Percentiles rank a stretch among this genome's conserved stretches.
These are phyloP conservation scores for Rhodamnia rubescens DNA, from an alignment of 345 rosid species.

Conservation along the genomic window DNA sequence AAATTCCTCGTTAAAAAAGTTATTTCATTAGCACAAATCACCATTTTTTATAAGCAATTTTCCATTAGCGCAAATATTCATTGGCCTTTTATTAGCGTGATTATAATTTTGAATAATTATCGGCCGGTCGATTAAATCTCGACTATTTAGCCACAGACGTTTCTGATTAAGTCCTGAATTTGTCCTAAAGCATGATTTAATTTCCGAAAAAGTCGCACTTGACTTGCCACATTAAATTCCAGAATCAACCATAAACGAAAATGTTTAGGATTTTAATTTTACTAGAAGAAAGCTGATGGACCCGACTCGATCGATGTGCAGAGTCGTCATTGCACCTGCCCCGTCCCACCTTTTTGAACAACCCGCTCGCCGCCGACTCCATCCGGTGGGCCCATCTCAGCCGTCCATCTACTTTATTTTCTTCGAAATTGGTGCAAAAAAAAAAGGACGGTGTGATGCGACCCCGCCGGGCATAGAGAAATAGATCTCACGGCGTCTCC, in stretches of 20 bases:
- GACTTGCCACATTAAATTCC: not conserved
- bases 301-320: not conserved
- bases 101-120: too few relatives aligned
- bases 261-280: not conserved
- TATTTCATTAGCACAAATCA: not conserved
- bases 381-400: not conserved
- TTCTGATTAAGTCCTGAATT: not conserved
- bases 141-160: not conserved
- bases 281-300: not conserved
- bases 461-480: not conserved
- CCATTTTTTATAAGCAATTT: not conserved
- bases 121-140: too few relatives aligned
- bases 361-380: not conserved
- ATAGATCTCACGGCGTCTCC: accelerated
- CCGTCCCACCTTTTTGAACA: not conserved
- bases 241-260: not conserved
- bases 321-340: not conserved
- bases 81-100: not conserved
- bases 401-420: not conserved
- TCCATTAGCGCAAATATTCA: not conserved
- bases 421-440: not conserved
- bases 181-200: not conserved
- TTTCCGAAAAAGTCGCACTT: not conserved
- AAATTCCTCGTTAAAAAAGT: not conserved
- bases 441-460: not conserved